Evolutionary conservation across 257 asterid genomes (phyloP), one percentile per base, ranked within the genome.

Genomic region (Jasminum sambac): DNA sequence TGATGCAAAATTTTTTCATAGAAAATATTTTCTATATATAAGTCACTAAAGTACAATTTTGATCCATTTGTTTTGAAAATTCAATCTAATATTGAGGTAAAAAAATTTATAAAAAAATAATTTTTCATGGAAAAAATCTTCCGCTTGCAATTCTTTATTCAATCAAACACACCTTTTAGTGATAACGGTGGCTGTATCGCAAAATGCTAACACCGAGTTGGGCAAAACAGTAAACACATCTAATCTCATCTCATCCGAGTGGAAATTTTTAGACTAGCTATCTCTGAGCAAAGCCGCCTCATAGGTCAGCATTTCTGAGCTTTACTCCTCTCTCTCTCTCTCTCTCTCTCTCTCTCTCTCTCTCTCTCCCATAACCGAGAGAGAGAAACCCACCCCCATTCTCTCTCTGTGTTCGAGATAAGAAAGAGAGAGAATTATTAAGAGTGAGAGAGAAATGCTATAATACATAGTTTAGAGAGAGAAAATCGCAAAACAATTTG

Each of bases 271-370:
- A 72, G 72, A 71, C 66, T 21, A 78, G 65, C 81, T 55, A 79
- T 72, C 82, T 75, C 81, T 80, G 88, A 81, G 57, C 84, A 79
- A 80, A 82, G 95, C 88, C 85, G 88, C 87, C 91, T 86, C 80
- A 78, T 41, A 69, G 80, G 80, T 78, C 82, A 81, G 80, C 79
- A 30, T 23, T 69, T 72, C 71, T 64, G 34, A 66, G 67, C 61
- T 60, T 4, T 77, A 67, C 72, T 63, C 60, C 64, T 67, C 70
- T 66, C 26, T 25, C 59, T 23, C 68, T 19, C 77, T 66, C 69
- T 23, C 36, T 52, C 36, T 30, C 68, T 65, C 74, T 67, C 39
- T 21, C 50, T 25, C 66, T 14, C 76, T 68, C 72, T 42, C 30
- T n/a, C 12, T 52, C n/a, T n/a, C n/a, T 21, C 21, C 63, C 64